Evolutionary conservation across 2,329 filamentous ascomycete species (phyloP).

Genomic region (Neocucurbitaria cava): DNA sequence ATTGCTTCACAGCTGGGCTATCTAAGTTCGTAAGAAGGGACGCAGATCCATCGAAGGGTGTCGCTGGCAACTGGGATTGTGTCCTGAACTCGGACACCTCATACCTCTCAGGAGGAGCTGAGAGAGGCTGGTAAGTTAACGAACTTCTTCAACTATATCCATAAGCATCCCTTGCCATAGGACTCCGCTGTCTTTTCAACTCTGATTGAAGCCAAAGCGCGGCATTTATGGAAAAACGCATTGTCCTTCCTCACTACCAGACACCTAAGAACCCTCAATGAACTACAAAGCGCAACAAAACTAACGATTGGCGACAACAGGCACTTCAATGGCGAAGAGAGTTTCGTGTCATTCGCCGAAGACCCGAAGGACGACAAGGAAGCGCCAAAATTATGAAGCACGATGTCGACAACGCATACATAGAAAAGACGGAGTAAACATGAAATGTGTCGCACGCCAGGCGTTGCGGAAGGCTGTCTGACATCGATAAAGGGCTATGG

Average conservation of each 20-base stretch:
- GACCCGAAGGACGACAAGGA: slow-evolving; percentile 18
- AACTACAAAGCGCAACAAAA: background rate
- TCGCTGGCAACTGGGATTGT: slow-evolving; percentile 82
- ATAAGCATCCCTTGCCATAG: too few species aligned
- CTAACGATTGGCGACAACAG: slow-evolving; percentile 16
- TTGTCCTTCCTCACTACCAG: background rate
- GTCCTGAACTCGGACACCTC: slow-evolving; percentile 82
- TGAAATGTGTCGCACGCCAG: too few species aligned
- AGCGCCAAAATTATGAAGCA: slow-evolving; percentile 33
- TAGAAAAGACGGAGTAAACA: background rate
- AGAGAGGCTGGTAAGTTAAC: slow-evolving; percentile 78
- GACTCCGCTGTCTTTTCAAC: too few species aligned
- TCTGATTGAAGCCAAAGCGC: too few species aligned
- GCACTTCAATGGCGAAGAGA: slow-evolving; percentile 48
- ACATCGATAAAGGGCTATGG: background rate
- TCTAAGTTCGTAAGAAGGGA: slow-evolving; percentile 68
- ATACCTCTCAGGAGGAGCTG: slow-evolving; percentile 79
- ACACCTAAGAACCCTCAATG: background rate
- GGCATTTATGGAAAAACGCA: too few species aligned
- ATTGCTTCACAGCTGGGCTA: slow-evolving; percentile 82
- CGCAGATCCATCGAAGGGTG: slow-evolving; percentile 61
- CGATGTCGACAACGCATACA: background rate
- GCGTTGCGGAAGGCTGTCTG: background rate
- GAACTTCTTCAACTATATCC: too few species aligned
- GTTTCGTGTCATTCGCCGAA: slow-evolving; percentile 41